A percentile compares a stretch with the other conserved stretches of the same genome.
These are phyloP conservation scores for Russula virescens DNA, from an alignment of 768 basidiomycete species.

Conservation along the genomic window DNA sequence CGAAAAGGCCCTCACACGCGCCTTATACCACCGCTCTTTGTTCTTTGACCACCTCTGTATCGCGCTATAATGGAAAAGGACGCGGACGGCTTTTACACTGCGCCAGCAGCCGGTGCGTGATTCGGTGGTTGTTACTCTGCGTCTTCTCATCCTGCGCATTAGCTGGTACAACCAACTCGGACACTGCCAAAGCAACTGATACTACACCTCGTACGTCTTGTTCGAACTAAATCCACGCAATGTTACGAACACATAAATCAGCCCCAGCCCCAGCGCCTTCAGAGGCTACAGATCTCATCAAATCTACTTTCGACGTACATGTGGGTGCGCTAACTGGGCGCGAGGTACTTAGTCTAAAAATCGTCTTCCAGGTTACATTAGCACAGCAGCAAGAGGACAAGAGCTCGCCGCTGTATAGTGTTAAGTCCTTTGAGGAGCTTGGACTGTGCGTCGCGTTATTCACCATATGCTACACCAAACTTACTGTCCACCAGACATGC, in stretches of 20 bases:
- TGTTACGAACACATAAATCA: not conserved
- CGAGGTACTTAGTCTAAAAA: not conserved
- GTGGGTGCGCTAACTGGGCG: constrained; percentile 38
- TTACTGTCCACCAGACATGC: constrained; percentile 48
- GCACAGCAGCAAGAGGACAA: constrained; percentile 95
- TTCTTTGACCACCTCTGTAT: not conserved
- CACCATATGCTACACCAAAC: constrained; percentile 38
- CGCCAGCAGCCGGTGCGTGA: constrained; percentile 41
- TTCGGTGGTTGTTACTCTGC: not conserved
- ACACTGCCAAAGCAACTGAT: not conserved
- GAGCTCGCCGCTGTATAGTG: constrained; percentile 91
- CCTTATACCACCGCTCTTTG: not conserved
- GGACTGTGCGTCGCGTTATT: constrained; percentile 81
- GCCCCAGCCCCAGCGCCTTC: not conserved
- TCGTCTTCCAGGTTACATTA: constrained; percentile 68
- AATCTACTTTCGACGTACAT: constrained; percentile 78
- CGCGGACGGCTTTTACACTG: constrained; percentile 73
- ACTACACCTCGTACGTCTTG: constrained; percentile 8
- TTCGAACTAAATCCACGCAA: not conserved
- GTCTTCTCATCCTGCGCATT: not conserved
- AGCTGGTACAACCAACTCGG: not conserved
- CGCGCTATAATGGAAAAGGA: constrained; percentile 56
- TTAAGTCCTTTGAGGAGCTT: constrained; percentile 91
- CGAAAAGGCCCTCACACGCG: not conserved
- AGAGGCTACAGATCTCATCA: constrained; percentile 55